These are phyloP conservation scores for Lactarius tabidus DNA, from an alignment of 768 basidiomycete genomes.

Conservation along the genomic window DNA sequence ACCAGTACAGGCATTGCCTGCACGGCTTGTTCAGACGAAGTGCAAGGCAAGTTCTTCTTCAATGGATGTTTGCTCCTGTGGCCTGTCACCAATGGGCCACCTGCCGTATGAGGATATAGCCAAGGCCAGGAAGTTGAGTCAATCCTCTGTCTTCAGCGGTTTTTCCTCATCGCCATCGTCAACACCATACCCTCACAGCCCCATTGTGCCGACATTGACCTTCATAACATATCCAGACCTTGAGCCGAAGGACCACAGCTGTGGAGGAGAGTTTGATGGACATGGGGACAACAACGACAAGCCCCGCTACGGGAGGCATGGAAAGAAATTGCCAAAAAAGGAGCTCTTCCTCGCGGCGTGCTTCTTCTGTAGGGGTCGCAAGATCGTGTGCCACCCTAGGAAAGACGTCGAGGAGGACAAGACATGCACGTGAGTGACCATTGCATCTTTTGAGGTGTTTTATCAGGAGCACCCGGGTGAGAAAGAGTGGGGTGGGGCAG, in stretches of 20 bases:
- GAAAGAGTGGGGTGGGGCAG: background rate
- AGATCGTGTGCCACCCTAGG: conserved; percentile 38
- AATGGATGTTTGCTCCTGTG: background rate
- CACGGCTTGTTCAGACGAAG: background rate
- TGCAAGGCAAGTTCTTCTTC: background rate
- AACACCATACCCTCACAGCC: conserved; percentile 8
- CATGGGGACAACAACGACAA: conserved; percentile 13
- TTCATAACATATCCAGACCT: conserved; percentile 21
- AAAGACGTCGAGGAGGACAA: conserved; percentile 31
- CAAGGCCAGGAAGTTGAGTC: background rate
- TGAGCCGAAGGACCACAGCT: conserved; percentile 1
- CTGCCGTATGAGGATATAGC: conserved; percentile 22
- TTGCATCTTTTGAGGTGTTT: background rate
- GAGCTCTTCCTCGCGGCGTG: conserved; percentile 39
- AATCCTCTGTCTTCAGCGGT: background rate
- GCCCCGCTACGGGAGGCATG: conserved; percentile 29
- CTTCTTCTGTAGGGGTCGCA: conserved; percentile 39
- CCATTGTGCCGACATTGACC: conserved; percentile 10
- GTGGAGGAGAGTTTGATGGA: conserved; percentile 2
- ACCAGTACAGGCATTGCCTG: background rate
- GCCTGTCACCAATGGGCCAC: conserved; percentile 23
- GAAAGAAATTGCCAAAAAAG: conserved; percentile 32
- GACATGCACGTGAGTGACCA: conserved; percentile 36
- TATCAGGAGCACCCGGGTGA: background rate
- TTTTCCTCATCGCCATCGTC: conserved; percentile 5